These are phyloP conservation scores for Lunasporangiospora selenospora DNA, from an alignment of 192 early-diverging fungal species.

Conservation along the genomic window DNA sequence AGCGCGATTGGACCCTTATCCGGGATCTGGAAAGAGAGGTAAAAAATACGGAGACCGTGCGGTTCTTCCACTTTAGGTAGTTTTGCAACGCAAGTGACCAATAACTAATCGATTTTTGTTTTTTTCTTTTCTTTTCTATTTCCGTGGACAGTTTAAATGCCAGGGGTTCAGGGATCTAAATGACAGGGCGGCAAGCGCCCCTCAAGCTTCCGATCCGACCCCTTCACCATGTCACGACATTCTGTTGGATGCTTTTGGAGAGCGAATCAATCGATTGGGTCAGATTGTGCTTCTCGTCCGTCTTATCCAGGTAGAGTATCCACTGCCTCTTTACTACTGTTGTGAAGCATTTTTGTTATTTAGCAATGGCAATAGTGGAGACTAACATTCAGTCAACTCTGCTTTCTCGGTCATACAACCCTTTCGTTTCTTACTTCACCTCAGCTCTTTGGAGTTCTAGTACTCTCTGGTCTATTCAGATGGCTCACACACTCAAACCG, in stretches of 20 bases:
- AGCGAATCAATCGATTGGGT: constrained; percentile 5
- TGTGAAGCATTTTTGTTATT: too few species aligned
- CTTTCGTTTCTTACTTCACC: too few species aligned
- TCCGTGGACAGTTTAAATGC: constrained; percentile 25
- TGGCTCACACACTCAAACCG: too few species aligned
- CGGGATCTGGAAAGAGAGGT: constrained; percentile 19
- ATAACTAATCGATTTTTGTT: neutral
- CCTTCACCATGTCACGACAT: constrained; percentile 19
- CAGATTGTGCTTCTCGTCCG: constrained; percentile 13
- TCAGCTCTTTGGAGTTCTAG: too few species aligned
- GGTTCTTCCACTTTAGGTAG: constrained; percentile 4
- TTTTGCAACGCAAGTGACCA: constrained; percentile 11
- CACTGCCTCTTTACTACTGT: too few species aligned
- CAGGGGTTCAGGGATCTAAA: constrained; percentile 15
- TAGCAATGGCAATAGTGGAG: too few species aligned
- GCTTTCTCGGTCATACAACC: too few species aligned
- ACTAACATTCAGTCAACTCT: too few species aligned
- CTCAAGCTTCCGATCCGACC: neutral
- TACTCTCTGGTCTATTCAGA: too few species aligned
- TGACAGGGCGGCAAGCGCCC: constrained; percentile 3
- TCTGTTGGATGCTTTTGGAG: constrained; percentile 14
- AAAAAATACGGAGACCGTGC: neutral
- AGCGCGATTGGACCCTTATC: constrained; percentile 8
- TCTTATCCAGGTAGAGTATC: constrained; percentile 20
- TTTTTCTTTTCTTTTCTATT: neutral